These are phyloP conservation scores for Passiflora organensis DNA, from an alignment of 345 rosid genomes.

Conservation along the genomic window DNA sequence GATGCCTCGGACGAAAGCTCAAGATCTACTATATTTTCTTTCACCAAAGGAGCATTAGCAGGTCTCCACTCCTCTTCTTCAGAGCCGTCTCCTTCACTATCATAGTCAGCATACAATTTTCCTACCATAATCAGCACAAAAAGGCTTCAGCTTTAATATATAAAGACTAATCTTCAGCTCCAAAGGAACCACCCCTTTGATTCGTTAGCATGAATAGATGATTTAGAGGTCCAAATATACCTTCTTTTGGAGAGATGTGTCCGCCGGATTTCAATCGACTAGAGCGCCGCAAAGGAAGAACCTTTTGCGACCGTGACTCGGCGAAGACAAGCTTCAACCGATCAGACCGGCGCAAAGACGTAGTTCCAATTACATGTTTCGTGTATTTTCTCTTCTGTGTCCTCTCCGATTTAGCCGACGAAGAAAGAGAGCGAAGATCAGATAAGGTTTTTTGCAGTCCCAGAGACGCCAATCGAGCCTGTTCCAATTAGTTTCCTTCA, in stretches of 20 bases:
- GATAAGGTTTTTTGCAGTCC: conserved; percentile 31
- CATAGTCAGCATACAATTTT: neutral
- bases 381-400: conserved; percentile 4
- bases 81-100: conserved; percentile 4
- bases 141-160: neutral
- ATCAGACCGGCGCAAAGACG: conserved; percentile 29
- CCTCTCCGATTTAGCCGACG: conserved; percentile 13
- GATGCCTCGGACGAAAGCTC: conserved; percentile 32
- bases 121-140: neutral
- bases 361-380: conserved; percentile 9
- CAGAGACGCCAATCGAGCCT: conserved; percentile 38
- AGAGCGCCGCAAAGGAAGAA: conserved; percentile 15
- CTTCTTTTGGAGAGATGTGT: neutral
- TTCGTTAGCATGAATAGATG: neutral
- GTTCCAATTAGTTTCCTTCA: neutral
- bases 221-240: neutral
- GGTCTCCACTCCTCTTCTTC: conserved; percentile 11
- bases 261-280: conserved; percentile 6
- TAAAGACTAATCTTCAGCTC: too few species aligned
- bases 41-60: conserved; percentile 16
- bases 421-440: conserved; percentile 24
- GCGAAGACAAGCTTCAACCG: conserved; percentile 12
- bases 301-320: neutral
- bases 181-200: neutral
- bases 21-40: neutral